Percentiles rank a stretch among this genome's conserved stretches.
phyloP scores from a whole-genome alignment of 805 yeast genomes.

The Candida chilensis region DNA sequence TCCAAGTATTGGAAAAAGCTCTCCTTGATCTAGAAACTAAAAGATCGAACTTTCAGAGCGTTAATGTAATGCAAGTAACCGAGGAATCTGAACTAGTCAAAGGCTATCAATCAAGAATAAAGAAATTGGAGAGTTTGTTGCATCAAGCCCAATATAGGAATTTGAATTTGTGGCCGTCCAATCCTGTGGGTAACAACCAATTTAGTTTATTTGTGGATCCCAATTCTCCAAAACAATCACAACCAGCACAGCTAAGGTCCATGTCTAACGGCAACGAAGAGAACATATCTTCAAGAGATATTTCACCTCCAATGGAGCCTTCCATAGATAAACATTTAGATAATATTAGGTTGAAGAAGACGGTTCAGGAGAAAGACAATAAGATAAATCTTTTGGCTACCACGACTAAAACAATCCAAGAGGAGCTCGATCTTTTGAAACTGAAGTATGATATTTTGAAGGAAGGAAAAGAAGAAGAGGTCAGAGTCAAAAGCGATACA shows the following conservation, averaged over 20 bases:
- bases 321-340: constrained; percentile 32
- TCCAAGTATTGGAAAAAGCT: constrained; percentile 23
- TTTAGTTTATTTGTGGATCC: constrained; percentile 11
- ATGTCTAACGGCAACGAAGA: too few species aligned
- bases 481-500: constrained; percentile 1
- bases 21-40: constrained; percentile 23
- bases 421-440: too few species aligned
- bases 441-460: too few species aligned
- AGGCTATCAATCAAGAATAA: constrained; percentile 65
- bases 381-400: constrained; percentile 5
- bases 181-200: background rate
- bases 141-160: constrained; percentile 65
- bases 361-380: constrained; percentile 7
- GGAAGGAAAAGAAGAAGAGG: constrained; percentile 2
- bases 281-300: too few species aligned
- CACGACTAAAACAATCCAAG: constrained; percentile 3
- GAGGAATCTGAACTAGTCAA: constrained; percentile 27
- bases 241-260: background rate
- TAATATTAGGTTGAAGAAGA: constrained; percentile 24
- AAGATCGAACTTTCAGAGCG: constrained; percentile 27
- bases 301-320: constrained; percentile 7
- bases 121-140: constrained; percentile 65
- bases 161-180: constrained; percentile 29
- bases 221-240: constrained; percentile 1
- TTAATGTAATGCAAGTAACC: constrained; percentile 15